phyloP scores from a whole-genome alignment of 768 basidiomycete species.

The Tylopilus felleus region DNA sequence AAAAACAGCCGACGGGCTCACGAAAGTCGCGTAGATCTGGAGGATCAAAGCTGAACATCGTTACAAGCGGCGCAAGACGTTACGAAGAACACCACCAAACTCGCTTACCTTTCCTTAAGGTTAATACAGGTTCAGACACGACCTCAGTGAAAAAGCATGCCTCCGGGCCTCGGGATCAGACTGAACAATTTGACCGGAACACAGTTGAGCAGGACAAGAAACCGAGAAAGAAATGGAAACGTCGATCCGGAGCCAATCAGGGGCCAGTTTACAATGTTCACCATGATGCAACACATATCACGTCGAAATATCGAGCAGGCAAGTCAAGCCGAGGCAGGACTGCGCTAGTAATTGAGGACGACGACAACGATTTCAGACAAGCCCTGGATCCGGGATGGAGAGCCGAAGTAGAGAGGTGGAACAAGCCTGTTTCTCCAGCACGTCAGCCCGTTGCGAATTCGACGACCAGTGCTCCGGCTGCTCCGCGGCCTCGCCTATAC shows the following conservation, averaged over 20 bases:
- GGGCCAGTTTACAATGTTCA: constrained; percentile 38
- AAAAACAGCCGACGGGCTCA: constrained; percentile 10
- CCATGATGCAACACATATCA: constrained; percentile 37
- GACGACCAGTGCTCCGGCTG: neutral
- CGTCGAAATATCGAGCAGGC: constrained; percentile 23
- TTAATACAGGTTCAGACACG: constrained; percentile 7
- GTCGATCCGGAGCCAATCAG: constrained; percentile 27
- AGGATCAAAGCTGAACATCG: constrained; percentile 33
- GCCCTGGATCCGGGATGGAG: constrained; percentile 40
- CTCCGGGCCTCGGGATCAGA: constrained; percentile 10
- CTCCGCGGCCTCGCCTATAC: constrained; percentile 12
- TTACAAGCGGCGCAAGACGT: constrained; percentile 36
- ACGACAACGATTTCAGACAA: constrained; percentile 42
- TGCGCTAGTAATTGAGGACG: constrained; percentile 41
- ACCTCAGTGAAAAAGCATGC: constrained; percentile 5
- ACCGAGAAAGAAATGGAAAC: constrained; percentile 26
- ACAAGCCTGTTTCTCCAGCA: constrained; percentile 17
- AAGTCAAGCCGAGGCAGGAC: constrained; percentile 9
- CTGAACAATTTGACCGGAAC: constrained; percentile 6
- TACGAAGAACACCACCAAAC: constrained; percentile 38
- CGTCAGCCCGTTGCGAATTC: constrained; percentile 7
- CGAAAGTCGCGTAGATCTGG: constrained; percentile 11
- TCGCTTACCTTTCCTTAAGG: constrained; percentile 34
- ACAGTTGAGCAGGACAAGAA: constrained; percentile 4
- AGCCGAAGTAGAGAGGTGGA: constrained; percentile 33